Evolutionary conservation across 2,329 filamentous ascomycete genomes (phyloP), one percentile per base, ranked within the genome.

Genomic region (Colletotrichum falcatum): DNA sequence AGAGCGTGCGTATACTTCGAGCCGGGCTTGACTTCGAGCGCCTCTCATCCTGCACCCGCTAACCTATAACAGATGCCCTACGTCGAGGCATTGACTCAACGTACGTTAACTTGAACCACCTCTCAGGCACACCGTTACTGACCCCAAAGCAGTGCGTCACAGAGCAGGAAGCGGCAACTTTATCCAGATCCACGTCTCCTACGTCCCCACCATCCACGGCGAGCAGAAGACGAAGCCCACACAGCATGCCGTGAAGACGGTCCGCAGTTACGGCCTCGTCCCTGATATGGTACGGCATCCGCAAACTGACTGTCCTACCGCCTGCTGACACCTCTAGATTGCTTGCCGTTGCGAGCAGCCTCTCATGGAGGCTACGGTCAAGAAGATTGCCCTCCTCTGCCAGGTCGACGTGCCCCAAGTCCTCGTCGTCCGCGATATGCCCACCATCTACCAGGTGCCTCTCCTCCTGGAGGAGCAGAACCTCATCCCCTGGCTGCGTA

Each of bases 181-280:
- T 80, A 83, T 95, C 78, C 92, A 94, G 79, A 97, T 98, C 74
- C 91, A 94, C 81, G 95, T 98, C 72, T 94, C 92, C 5, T 93
- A 95, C 76, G 91, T 98, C 42, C 96, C 95, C 1, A 88, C 95
- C 42, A 80, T 79, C 14, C 62, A 87, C 68, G 87, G 87, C 51
- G 88, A 98, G 85, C 91, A 97, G 81, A 98, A 98, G 89, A 98
- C 95, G 12, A 98, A 98, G 84, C 96, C 96, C 0, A 99, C 96
- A 0, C 96, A 99, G 81, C 90, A 94, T 76, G 94, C 95, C 33
- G 94, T 98, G 76, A 91, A 91, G 78, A 90, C 92, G 76, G 91
- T 95, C 72, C 91, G 95, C 73, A 95, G 92, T 78, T 92, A 93
- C 73, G 94, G 94, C 78, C 82, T 94, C 65, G 88, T 86, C 70